These are phyloP conservation scores for Acacia acuminata DNA, from an alignment of 306 rosid species.

Conservation along the genomic window DNA sequence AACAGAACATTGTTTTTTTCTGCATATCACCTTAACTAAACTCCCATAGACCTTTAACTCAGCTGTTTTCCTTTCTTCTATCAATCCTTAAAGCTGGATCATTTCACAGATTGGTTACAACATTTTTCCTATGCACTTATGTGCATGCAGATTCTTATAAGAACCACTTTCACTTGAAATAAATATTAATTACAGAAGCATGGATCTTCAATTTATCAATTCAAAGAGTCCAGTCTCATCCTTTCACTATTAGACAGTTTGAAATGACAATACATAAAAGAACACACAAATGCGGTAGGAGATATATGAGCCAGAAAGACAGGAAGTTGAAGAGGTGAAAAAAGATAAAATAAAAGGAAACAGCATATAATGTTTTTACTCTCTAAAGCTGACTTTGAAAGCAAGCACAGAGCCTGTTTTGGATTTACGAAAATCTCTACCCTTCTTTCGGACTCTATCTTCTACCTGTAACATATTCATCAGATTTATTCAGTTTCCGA, in stretches of 20 bases:
- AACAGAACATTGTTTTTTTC: background rate
- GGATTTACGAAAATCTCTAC: conserved; percentile 73
- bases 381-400: conserved; percentile 95
- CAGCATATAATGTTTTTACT: conserved; percentile 46
- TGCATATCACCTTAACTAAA: background rate
- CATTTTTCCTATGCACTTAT: background rate
- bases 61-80: background rate
- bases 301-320: background rate
- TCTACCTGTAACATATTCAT: conserved; percentile 54
- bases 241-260: background rate
- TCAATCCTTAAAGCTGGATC: background rate
- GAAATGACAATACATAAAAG: background rate
- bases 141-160: background rate
- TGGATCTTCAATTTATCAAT: background rate
- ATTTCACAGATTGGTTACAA: background rate
- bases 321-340: background rate
- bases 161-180: background rate
- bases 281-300: background rate
- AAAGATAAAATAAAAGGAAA: background rate
- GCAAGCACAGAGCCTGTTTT: conserved; percentile 86
- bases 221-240: background rate
- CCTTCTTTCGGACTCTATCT: conserved; percentile 82
- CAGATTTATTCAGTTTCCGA: conserved; percentile 28
- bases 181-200: background rate
- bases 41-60: background rate